A percentile compares a stretch with the other conserved stretches of the same genome.
These are phyloP conservation scores for Hortaea werneckii DNA, from an alignment of 2,329 filamentous ascomycete genomes.

Conservation along the genomic window DNA sequence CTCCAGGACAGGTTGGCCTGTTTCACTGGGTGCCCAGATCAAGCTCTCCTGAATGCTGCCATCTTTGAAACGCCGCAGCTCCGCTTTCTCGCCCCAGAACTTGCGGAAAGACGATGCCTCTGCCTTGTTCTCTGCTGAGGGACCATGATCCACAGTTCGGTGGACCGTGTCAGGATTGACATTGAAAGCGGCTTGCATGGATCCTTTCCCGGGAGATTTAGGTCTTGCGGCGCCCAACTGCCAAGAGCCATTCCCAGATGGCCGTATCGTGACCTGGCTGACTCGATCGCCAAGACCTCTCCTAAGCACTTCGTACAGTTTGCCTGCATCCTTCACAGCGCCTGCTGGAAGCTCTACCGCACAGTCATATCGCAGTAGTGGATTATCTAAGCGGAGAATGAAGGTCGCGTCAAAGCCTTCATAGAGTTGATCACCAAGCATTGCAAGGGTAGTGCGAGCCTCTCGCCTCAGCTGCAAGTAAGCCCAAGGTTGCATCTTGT, in stretches of 20 bases:
- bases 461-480: constrained; percentile 64
- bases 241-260: constrained; percentile 24
- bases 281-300: constrained; percentile 68
- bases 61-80: constrained; percentile 88
- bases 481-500: constrained; percentile 84
- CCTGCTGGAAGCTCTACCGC: constrained; percentile 28
- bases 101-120: constrained; percentile 71
- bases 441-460: constrained; percentile 61
- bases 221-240: constrained; percentile 22
- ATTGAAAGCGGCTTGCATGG: constrained; percentile 55
- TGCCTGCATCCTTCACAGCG: constrained; percentile 18
- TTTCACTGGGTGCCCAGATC: constrained; percentile 62
- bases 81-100: constrained; percentile 92
- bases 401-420: constrained; percentile 83
- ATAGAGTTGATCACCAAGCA: constrained; percentile 61
- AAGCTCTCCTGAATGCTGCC: constrained; percentile 88
- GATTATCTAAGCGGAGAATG: constrained; percentile 50
- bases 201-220: constrained; percentile 17
- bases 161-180: constrained; percentile 63
- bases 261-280: constrained; percentile 47
- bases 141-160: constrained; percentile 78
- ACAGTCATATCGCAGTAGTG: constrained; percentile 46
- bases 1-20: constrained; percentile 56
- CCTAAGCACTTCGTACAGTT: constrained; percentile 54
- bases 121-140: constrained; percentile 72